Conservation (phyloP, 2,329 filamentous ascomycete genomes). For the Didymella pinodella region DNA sequence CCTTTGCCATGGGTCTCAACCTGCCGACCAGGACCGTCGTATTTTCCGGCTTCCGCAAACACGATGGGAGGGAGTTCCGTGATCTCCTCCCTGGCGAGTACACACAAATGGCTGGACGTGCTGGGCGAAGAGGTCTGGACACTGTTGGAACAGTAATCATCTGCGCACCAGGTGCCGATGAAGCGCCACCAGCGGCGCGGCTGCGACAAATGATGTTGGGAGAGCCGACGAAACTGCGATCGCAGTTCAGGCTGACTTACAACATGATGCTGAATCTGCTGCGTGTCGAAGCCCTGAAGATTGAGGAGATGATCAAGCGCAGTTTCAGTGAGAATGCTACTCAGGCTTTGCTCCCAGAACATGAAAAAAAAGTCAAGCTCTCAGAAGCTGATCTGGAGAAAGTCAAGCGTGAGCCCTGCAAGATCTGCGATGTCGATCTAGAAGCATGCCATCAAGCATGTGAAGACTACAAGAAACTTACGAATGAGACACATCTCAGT, state of each 20-base stretch:
- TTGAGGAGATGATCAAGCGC: slow-evolving; percentile 99
- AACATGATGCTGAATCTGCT: slow-evolving; percentile 99
- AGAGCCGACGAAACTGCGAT: slow-evolving; percentile 91
- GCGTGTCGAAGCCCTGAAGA: slow-evolving; percentile 94
- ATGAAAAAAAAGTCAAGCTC: slow-evolving; percentile 91
- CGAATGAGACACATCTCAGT: slow-evolving; percentile 78
- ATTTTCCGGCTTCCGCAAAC: slow-evolving; percentile 96
- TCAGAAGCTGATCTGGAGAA: slow-evolving; percentile 92
- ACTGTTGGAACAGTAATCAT: slow-evolving; percentile 94
- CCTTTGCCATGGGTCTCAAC: slow-evolving; percentile 98
- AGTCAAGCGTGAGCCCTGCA: slow-evolving; percentile 84
- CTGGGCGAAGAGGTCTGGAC: slow-evolving; percentile 90
- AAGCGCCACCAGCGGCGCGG: slow-evolving; percentile 84
- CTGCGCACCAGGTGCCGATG: slow-evolving; percentile 79
- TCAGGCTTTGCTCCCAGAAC: slow-evolving; percentile 90
- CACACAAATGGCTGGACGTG: slow-evolving; percentile 97
- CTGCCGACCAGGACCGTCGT: slow-evolving; percentile 95
- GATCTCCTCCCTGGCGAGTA: slow-evolving; percentile 95
- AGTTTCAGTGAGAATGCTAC: slow-evolving; percentile 99
- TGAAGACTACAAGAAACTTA: slow-evolving; percentile 81
- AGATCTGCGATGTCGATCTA: slow-evolving; percentile 80
- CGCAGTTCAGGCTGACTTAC: slow-evolving; percentile 96
- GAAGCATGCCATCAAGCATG: slow-evolving; percentile 82
- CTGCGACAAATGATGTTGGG: slow-evolving; percentile 94
- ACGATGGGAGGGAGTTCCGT: slow-evolving; percentile 90